These are phyloP conservation scores for Metarhizium guizhouense DNA, from an alignment of 2,329 filamentous ascomycete species.

Conservation along the genomic window DNA sequence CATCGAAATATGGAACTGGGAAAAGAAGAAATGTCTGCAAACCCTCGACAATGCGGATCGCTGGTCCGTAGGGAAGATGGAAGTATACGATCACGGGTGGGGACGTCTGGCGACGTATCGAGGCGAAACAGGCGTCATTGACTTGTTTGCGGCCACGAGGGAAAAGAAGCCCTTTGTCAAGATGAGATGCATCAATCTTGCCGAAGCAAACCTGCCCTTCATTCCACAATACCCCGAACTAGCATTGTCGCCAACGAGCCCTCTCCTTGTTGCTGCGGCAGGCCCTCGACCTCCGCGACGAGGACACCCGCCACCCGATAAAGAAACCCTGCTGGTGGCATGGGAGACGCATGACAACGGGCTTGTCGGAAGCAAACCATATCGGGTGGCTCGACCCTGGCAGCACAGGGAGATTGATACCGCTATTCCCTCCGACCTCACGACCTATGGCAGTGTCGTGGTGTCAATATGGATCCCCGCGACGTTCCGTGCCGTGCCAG, in stretches of 20 bases:
- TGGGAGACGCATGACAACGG: slow-evolving; percentile 26
- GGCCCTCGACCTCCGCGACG: slow-evolving; percentile 28
- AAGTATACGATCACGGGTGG: slow-evolving; percentile 24
- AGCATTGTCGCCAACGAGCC: slow-evolving; percentile 29
- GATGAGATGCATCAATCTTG: slow-evolving; percentile 25
- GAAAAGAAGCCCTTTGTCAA: slow-evolving; percentile 29
- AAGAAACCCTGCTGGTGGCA: slow-evolving; percentile 28
- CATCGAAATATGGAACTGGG: slow-evolving; percentile 32
- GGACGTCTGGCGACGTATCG: slow-evolving; percentile 26
- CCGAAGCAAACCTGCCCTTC: slow-evolving; percentile 25
- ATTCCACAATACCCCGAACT: slow-evolving; percentile 30
- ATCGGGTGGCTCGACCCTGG: slow-evolving; percentile 27
- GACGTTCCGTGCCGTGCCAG: slow-evolving; percentile 23
- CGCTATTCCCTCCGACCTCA: slow-evolving; percentile 26
- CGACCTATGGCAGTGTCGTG: slow-evolving; percentile 27
- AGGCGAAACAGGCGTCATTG: slow-evolving; percentile 20
- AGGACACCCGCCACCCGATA: slow-evolving; percentile 27
- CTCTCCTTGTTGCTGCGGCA: slow-evolving; percentile 27
- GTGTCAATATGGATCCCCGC: slow-evolving; percentile 33
- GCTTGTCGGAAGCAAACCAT: slow-evolving; percentile 20
- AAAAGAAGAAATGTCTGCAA: slow-evolving; percentile 29
- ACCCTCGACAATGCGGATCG: slow-evolving; percentile 27
- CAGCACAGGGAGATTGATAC: slow-evolving; percentile 30
- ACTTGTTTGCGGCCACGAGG: slow-evolving; percentile 22
- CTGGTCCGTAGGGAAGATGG: slow-evolving; percentile 27